These are phyloP conservation scores for Glycyrrhiza uralensis DNA, from an alignment of 306 rosid species.

Conservation along the genomic window DNA sequence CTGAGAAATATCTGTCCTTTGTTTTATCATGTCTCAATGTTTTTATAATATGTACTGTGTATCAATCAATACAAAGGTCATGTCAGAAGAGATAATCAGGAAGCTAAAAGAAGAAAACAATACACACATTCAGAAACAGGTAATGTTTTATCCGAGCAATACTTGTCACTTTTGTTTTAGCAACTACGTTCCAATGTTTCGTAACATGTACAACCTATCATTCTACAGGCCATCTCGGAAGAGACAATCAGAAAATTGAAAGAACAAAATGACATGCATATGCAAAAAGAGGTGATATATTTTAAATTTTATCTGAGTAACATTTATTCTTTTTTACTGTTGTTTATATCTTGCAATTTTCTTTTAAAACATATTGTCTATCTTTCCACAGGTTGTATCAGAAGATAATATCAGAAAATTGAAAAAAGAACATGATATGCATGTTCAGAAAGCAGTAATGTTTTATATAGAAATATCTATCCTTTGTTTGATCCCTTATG, in stretches of 20 bases:
- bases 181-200: background rate
- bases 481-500: background rate
- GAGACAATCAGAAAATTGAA: slow-evolving; percentile 35
- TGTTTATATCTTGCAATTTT: background rate
- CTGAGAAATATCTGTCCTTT: slow-evolving; percentile 9
- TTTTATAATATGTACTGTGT: background rate
- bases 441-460: slow-evolving; percentile 42
- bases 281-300: slow-evolving; percentile 50
- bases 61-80: slow-evolving; percentile 12
- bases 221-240: slow-evolving; percentile 30
- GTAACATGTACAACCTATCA: background rate
- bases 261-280: slow-evolving; percentile 37
- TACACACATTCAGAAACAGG: slow-evolving; percentile 44
- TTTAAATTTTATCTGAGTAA: slow-evolving; percentile 13
- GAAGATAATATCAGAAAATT: slow-evolving; percentile 43
- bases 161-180: slow-evolving; percentile 8
- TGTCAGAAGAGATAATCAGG: slow-evolving; percentile 38
- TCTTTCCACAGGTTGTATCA: slow-evolving; percentile 27
- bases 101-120: slow-evolving; percentile 41
- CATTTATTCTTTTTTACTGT: background rate
- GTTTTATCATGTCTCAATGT: slow-evolving; percentile 12
- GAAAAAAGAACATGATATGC: slow-evolving; percentile 34
- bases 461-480: background rate
- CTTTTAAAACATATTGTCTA: background rate
- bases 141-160: slow-evolving; percentile 27